These are phyloP conservation scores for Monilinia laxa DNA, from an alignment of 2,329 filamentous ascomycete genomes.

Conservation along the genomic window DNA sequence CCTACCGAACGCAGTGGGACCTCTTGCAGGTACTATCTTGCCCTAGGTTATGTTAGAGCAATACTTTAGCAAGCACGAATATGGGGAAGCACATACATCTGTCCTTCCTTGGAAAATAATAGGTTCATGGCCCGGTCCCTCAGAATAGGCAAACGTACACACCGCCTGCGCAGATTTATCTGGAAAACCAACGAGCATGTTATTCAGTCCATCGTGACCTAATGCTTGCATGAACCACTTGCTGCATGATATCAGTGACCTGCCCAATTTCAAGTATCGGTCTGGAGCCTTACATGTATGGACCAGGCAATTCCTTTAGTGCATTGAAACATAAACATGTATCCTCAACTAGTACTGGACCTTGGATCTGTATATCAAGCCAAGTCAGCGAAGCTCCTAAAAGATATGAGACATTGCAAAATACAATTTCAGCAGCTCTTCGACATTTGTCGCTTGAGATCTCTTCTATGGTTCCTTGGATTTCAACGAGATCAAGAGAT, in stretches of 20 bases:
- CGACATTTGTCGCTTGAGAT: conserved; percentile 86
- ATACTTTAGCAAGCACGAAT: neutral
- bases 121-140: conserved; percentile 79
- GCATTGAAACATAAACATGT: conserved; percentile 93
- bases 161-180: conserved; percentile 92
- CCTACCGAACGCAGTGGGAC: conserved; percentile 79
- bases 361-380: conserved; percentile 59
- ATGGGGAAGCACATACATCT: conserved; percentile 54
- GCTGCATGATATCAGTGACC: conserved; percentile 48
- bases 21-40: conserved; percentile 81
- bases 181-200: conserved; percentile 81
- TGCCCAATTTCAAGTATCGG: neutral
- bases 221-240: conserved; percentile 91
- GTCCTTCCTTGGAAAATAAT: conserved; percentile 91
- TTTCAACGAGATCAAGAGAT: conserved; percentile 77
- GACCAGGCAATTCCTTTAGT: conserved; percentile 85
- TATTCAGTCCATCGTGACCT: conserved; percentile 84
- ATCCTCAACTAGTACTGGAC: conserved; percentile 92
- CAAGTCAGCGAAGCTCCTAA: conserved; percentile 23
- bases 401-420: conserved; percentile 31
- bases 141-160: conserved; percentile 91
- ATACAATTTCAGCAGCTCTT: conserved; percentile 74
- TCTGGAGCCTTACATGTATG: conserved; percentile 72
- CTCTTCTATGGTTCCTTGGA: conserved; percentile 90
- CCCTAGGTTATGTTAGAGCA: conserved; percentile 48